Evolutionary conservation across 768 basidiomycete genomes (phyloP).

Genomic region (Tubosaeta sp.): DNA sequence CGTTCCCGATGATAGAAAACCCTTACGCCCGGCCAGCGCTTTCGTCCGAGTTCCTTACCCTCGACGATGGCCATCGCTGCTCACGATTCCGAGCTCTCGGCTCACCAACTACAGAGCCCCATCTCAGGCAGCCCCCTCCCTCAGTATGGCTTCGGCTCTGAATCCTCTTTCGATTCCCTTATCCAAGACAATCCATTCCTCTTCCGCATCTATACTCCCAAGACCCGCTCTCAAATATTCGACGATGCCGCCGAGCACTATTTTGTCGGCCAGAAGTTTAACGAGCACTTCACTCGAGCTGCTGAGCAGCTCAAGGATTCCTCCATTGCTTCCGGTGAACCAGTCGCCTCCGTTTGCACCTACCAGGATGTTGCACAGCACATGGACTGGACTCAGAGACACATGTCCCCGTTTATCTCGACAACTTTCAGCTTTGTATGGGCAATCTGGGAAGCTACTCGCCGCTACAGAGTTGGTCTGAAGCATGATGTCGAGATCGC

Average conservation of each 20-base stretch:
- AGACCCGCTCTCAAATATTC: conserved; percentile 49
- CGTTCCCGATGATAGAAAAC: conserved; percentile 26
- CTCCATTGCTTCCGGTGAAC: conserved; percentile 31
- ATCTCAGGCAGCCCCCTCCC: conserved; percentile 40
- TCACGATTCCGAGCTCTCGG: conserved; percentile 10
- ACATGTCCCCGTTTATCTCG: conserved; percentile 65
- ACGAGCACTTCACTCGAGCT: conserved; percentile 36
- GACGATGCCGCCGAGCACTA: conserved; percentile 52
- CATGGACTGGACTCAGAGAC: conserved; percentile 76
- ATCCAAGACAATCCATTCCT: conserved; percentile 66
- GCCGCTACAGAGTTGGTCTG: conserved; percentile 65
- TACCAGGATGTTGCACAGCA: conserved; percentile 65
- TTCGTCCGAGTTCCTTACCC: conserved; percentile 6
- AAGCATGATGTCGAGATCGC: conserved; percentile 79
- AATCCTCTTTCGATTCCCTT: conserved; percentile 58
- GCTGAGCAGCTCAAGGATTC: conserved; percentile 36
- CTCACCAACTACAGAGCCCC: conserved; percentile 20
- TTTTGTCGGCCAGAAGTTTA: conserved; percentile 67
- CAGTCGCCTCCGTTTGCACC: conserved; percentile 30
- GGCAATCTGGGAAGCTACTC: conserved; percentile 78
- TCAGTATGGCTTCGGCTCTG: conserved; percentile 68
- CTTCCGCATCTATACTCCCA: conserved; percentile 79
- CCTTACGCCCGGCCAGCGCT: conserved; percentile 4
- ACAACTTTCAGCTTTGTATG: conserved; percentile 79
- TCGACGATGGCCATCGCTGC: conserved; percentile 25